Percentiles rank a stretch among this genome's conserved stretches.
These are phyloP conservation scores for Cronartium quercuum DNA, from an alignment of 1,284 basidiomycete genomes.

Conservation along the genomic window DNA sequence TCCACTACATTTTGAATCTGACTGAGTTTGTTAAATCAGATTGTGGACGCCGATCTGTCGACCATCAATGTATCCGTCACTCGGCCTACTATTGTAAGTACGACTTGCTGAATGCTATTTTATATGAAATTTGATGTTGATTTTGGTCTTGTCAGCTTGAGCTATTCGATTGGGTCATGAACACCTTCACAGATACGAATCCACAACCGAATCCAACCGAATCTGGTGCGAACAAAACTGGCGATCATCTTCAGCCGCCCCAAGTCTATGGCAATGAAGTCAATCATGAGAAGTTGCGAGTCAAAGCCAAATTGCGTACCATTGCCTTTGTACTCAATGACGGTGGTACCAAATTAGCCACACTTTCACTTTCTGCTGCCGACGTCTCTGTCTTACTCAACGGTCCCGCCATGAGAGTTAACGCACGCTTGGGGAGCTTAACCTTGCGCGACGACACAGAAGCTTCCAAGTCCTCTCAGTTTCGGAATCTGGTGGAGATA, in stretches of 20 bases:
- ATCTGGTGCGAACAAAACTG: background rate
- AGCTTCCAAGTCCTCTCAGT: conserved; percentile 55
- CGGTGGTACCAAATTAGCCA: conserved; percentile 66
- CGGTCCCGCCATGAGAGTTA: conserved; percentile 69
- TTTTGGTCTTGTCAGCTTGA: conserved; percentile 54
- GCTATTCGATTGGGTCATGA: conserved; percentile 97
- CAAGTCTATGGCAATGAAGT: background rate
- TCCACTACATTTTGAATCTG: background rate
- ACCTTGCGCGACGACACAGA: conserved; percentile 72
- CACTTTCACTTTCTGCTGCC: conserved; percentile 83
- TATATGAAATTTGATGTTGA: background rate
- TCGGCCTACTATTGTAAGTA: conserved; percentile 68
- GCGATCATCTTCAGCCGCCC: background rate
- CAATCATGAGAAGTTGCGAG: conserved; percentile 63
- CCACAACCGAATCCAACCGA: conserved; percentile 30
- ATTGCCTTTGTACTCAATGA: conserved; percentile 82
- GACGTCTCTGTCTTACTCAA: conserved; percentile 75
- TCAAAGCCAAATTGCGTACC: conserved; percentile 77
- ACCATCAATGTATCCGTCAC: conserved; percentile 86
- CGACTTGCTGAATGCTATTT: background rate
- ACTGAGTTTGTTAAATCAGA: conserved; percentile 55
- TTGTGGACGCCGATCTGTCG: conserved; percentile 78
- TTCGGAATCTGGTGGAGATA: conserved; percentile 85
- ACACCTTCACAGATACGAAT: conserved; percentile 71
- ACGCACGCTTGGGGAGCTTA: conserved; percentile 77